phyloP scores from a whole-genome alignment of 2,329 filamentous ascomycete species.

The Gnomoniopsis smithogilvyi region DNA sequence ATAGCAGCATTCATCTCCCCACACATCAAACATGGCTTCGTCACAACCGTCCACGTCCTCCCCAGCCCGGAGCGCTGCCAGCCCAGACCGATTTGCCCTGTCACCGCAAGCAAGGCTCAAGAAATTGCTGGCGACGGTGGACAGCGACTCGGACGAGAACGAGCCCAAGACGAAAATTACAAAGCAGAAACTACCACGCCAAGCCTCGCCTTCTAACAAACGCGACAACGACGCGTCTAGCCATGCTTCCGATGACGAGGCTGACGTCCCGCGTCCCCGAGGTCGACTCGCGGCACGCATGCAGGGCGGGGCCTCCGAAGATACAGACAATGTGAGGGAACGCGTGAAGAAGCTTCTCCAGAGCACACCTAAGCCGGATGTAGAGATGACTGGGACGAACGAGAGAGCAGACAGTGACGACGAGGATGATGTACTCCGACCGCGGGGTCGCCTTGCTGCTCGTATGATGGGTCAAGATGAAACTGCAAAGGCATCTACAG shows the following conservation, averaged over 20 bases:
- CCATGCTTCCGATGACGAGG: constrained; percentile 35
- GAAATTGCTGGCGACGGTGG: constrained; percentile 49
- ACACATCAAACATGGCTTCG: constrained; percentile 43
- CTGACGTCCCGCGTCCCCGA: constrained; percentile 51
- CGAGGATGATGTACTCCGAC: constrained; percentile 50
- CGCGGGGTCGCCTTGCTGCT: constrained; percentile 62
- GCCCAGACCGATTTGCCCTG: constrained; percentile 41
- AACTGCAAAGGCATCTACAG: constrained; percentile 26
- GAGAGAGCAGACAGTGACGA: constrained; percentile 35
- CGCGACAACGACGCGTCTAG: constrained; percentile 6
- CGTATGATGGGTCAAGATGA: constrained; percentile 49
- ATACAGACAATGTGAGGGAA: constrained; percentile 31
- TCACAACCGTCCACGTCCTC: constrained; percentile 44
- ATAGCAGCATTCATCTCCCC: not conserved
- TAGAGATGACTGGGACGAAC: constrained; percentile 20
- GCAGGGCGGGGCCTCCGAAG: constrained; percentile 35
- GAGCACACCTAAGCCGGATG: constrained; percentile 25
- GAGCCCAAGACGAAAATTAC: constrained; percentile 11
- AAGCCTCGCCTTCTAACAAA: not conserved
- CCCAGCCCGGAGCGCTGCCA: constrained; percentile 35
- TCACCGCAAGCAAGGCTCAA: constrained; percentile 54
- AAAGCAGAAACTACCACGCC: constrained; percentile 11
- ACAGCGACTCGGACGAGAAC: constrained; percentile 48
- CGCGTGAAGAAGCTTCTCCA: constrained; percentile 42
- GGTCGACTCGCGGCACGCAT: constrained; percentile 65